Evolutionary conservation across 371 early-diverging fungal genomes (phyloP), one percentile per base, ranked within the genome.

Genomic region (Circinella umbellata): DNA sequence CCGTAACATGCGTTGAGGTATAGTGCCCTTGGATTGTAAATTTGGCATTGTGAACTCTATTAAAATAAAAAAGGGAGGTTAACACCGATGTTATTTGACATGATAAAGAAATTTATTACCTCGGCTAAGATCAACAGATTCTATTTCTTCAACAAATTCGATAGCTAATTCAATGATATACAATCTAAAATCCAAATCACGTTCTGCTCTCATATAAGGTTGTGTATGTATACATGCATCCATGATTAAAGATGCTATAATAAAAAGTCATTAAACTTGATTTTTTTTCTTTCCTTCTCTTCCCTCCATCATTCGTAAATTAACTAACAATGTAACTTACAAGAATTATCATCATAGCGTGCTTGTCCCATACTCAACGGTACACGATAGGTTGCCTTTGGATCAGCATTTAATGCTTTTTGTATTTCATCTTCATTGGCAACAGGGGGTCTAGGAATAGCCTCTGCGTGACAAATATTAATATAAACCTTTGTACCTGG

Each of bases 221-320:
- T 83, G 80, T 8, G 87, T 83, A 70, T 94, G 78, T 59, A 93
- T 80, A 68, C 91, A 90, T 1, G 91, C 92, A 73, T 93, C 92
- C 60, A 90, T 81, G 20, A 92, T 89, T 14, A 64, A 36, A 13
- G 17, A 4, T 4, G 4, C 1, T 37, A 20, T 48, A 48, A 66
- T 4, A 51, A 54, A 48, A 37, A 64, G 3, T 34, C 1, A 48
- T 36, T 17, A n/a, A 15, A 7, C 13, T 7, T n/a, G n/a, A n/a
- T n/a, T n/a, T n/a, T n/a, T n/a, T n/a, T n/a, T n/a, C n/a, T n/a
- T n/a, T n/a, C n/a, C n/a, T 27, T 27, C 27, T 27, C 2, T 27
- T 27, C 2, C 27, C 27, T 27, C 27, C 27, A 27, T 27, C 27
- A 27, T 27, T 27, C 27, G 27, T 27, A 27, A 27, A 27, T 27